Base-by-base conservation (phyloP, 495 filamentous ascomycete genomes). In the Platismatia glauca region DNA sequence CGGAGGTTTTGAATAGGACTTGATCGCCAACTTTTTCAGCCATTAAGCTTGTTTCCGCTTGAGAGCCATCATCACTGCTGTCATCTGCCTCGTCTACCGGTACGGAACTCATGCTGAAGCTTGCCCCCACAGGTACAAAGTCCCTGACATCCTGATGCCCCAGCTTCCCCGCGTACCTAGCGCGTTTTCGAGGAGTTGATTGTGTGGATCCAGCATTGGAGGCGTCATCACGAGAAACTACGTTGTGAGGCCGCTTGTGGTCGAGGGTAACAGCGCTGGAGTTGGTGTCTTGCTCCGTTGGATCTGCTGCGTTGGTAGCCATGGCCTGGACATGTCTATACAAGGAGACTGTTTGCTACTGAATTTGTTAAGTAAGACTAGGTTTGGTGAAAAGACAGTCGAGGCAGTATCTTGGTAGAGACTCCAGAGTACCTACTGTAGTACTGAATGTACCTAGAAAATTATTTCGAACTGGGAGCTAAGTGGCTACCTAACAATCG, bases 181-280 rank as follows among this genome's bases (percentile, higher is more conserved):
- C 44, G 18, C 61, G 61, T 62, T 64, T 67, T 41, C 65, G 41
- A 20, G 65, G 65, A 52, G 61, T 64, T 24, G 61, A 57, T 3
- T 52, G 20, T 33, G 38, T 52, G 24, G 61, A 64, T 27, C 48
- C 53, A 31, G 27, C 44, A 55, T 39, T 57, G 12, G 50, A 58
- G 35, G 46, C 16, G 22, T 33, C 52, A 33, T 56, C 37, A 41
- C 34, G 13, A 24, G 43, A 22, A 33, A 29, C n/a, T 60, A 46
- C 46, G 13, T 41, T 39, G 44, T 46, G 12, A 27, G 58, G 55
- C 39, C 66, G 58, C 58, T 67, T 67, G 35, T 4, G 43, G 7
- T 48, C 35, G 38, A 62, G 38, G 8, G 62, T 27, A 35, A 55
- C 66, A 41, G 48, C 57, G 37, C 59, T 55, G 16, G 59, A 63